Evolutionary conservation across 768 basidiomycete species (phyloP), one percentile per base, ranked within the genome.

Genomic region (Megacollybia marginata): DNA sequence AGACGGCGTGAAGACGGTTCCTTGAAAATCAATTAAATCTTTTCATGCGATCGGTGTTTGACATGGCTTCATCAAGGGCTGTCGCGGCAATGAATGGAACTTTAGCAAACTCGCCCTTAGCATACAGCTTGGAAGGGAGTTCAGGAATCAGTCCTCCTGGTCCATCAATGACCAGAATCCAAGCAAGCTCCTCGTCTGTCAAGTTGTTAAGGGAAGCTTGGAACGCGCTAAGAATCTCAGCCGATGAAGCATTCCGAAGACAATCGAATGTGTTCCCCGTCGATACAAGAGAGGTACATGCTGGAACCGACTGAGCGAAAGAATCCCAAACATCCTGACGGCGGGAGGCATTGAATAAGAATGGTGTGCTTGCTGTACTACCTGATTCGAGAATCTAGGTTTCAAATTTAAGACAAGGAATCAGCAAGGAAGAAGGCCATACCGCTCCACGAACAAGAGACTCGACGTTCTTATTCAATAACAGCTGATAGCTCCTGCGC

Each of bases 401-500:
- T n/a, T 15, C 16, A 20, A 18, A 12, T 23, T 19, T 12, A 2
- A 33, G 9, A 20, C 20, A 33, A 9, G 31, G 31, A 46, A 12
- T 23, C 33, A 8, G 10, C 1, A 19, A 16, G 3, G 44, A 18
- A 5, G 38, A n/a, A 7, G 9, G 16, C 16, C 33, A 31, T 18
- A 48, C 53, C 5, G 31, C 52, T 13, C 15, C 53, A 47, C 51
- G 20, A 13, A 38, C 52, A 13, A 54, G 35, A 10, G 47, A 23
- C 4, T 40, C 42, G 18, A 60, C 44, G 28, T 52, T 42, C 2
- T 55, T 47, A 48, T 57, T 52, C 15, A 64, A 35, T 10, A 48
- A 20, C 20, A 63, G 60, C 46, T 48, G 34, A 67, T 62, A 4
- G 69, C 67, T 8, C 71, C 71, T 0, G 70, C 69, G 3, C 58